Evolutionary conservation across 371 early-diverging fungal species (phyloP).

Genomic region (Parasitella parasitica): DNA sequence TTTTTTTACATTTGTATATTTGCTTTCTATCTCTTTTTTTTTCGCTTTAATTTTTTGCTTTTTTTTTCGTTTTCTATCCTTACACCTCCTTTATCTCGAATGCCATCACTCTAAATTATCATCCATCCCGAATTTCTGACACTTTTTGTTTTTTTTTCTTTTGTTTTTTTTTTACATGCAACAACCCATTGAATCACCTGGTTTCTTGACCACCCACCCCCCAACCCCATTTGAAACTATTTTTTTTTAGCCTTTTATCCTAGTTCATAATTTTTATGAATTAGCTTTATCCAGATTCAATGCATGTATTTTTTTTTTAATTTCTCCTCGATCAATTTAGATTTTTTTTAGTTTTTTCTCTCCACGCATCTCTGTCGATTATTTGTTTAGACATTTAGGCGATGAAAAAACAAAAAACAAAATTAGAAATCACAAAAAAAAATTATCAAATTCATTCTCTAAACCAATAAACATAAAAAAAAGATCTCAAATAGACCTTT

Average conservation of each 20-base stretch:
- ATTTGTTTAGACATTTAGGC: slow-evolving; percentile 11
- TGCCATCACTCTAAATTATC: neutral
- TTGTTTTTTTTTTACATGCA: slow-evolving; percentile 6
- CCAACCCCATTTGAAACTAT: neutral
- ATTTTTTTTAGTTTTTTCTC: slow-evolving; percentile 1
- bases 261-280: neutral
- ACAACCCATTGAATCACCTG: neutral
- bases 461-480: neutral
- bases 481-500: neutral
- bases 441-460: neutral
- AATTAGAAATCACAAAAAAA: neutral
- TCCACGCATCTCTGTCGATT: slow-evolving; percentile 1
- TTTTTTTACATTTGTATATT: slow-evolving; percentile 4
- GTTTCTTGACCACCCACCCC: neutral
- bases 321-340: neutral
- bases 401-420: slow-evolving; percentile 4
- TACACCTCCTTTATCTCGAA: neutral
- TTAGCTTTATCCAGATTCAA: too few species aligned
- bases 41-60: neutral
- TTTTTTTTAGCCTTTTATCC: neutral
- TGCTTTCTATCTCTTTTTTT: slow-evolving; percentile 1
- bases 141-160: slow-evolving; percentile 10
- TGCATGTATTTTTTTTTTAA: neutral
- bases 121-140: neutral
- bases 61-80: slow-evolving; percentile 5